Evolutionary conservation across 2,329 filamentous ascomycete species (phyloP).

Genomic region (Pseudocercospora fuligena): DNA sequence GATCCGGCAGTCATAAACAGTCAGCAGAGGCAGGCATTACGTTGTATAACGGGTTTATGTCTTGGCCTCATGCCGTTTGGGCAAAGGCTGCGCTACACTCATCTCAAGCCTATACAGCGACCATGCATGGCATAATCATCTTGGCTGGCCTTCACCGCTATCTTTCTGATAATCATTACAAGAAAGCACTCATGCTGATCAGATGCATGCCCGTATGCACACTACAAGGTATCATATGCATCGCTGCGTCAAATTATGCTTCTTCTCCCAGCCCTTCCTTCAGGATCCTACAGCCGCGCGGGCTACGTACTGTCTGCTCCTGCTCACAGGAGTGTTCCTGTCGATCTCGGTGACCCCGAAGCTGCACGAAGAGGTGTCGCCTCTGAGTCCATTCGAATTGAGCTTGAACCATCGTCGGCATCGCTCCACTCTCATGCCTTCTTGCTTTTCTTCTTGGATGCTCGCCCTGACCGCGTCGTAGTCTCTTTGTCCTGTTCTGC

Average conservation of each 20-base stretch:
- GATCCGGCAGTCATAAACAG: background rate
- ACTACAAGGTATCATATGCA: background rate
- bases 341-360: background rate
- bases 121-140: background rate
- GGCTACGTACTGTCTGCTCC: background rate
- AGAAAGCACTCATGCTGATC: background rate
- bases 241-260: background rate
- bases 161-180: background rate
- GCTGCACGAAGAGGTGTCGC: background rate
- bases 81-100: background rate
- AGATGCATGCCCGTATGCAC: background rate
- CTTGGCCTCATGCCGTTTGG: background rate
- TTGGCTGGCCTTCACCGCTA: background rate
- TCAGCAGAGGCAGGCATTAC: background rate
- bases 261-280: background rate
- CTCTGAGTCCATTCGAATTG: background rate
- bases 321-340: background rate
- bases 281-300: background rate
- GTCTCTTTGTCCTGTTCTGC: slow-evolving; percentile 12
- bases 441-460: slow-evolving; percentile 24
- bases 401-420: background rate
- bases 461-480: slow-evolving; percentile 10
- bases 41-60: background rate
- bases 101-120: background rate
- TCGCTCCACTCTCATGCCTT: background rate